A percentile compares a stretch with the other conserved stretches of the same genome.
Conservation (phyloP, 805 yeast species). For the Candida boleticola region DNA sequence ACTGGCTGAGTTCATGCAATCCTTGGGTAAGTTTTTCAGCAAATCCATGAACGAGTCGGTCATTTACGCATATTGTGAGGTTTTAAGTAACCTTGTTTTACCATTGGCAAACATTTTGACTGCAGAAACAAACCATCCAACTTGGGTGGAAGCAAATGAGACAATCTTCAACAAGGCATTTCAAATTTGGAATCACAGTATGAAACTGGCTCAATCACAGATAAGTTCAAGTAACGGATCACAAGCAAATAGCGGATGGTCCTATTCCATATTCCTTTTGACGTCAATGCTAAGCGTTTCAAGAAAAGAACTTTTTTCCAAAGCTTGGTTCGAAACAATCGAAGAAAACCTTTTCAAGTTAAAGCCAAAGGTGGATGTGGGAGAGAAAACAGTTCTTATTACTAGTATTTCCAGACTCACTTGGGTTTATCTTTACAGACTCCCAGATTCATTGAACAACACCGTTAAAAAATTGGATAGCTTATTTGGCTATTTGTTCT, state of each 20-base stretch:
- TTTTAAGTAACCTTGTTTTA: conserved; percentile 66
- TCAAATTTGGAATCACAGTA: conserved; percentile 43
- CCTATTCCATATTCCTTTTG: conserved; percentile 60
- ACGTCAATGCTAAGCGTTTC: conserved; percentile 79
- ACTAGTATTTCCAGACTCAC: conserved; percentile 69
- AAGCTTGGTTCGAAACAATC: conserved; percentile 67
- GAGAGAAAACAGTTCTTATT: conserved; percentile 54
- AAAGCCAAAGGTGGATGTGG: conserved; percentile 56
- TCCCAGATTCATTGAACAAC: conserved; percentile 84
- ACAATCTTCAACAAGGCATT: conserved; percentile 54
- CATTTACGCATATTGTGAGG: conserved; percentile 80
- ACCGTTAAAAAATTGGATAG: conserved; percentile 76
- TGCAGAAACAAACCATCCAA: conserved; percentile 94
- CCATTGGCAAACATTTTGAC: conserved; percentile 84
- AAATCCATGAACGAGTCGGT: conserved; percentile 64
- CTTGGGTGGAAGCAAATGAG: conserved; percentile 83
- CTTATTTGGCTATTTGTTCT: conserved; percentile 57
- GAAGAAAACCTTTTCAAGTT: conserved; percentile 61
- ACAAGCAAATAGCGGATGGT: conserved; percentile 49
- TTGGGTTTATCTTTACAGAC: conserved; percentile 88
- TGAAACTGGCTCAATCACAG: conserved; percentile 2
- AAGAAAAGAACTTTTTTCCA: conserved; percentile 69
- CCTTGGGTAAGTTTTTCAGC: conserved; percentile 79
- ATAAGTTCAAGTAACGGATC: neutral
- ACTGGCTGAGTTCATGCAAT: conserved; percentile 83